phyloP scores from a whole-genome alignment of 257 asterid genomes.

The Cinchona pubescens region DNA sequence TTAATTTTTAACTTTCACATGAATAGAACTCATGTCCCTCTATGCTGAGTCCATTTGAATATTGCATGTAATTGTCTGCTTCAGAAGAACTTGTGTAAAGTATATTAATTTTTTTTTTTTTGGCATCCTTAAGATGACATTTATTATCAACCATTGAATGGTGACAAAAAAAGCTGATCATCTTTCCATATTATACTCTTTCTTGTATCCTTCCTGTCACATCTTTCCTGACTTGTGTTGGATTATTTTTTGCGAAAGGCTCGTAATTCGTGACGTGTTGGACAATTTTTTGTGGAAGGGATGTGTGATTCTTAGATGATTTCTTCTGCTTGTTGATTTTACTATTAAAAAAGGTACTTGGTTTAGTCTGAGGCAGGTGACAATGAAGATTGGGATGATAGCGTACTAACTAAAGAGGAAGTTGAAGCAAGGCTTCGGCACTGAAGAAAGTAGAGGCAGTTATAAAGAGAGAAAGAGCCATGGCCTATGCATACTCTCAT shows the following conservation, averaged over 20 bases:
- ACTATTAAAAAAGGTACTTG: not conserved
- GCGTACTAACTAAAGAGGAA: constrained; percentile 77
- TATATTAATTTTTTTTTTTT: not conserved
- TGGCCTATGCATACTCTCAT: constrained; percentile 91
- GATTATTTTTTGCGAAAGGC: not conserved
- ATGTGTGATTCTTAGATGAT: not conserved
- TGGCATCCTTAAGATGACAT: not conserved
- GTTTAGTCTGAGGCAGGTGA: constrained; percentile 60
- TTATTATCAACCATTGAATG: no score
- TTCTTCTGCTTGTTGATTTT: not conserved
- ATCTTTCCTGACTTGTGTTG: not conserved
- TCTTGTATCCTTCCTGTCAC: not conserved
- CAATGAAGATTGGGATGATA: constrained; percentile 78
- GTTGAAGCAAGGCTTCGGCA: constrained; percentile 55
- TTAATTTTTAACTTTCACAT: not conserved
- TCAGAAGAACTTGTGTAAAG: not conserved
- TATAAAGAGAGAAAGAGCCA: constrained; percentile 83
- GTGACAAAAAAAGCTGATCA: not conserved
- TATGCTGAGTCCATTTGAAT: not conserved
- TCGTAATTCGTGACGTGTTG: no score
- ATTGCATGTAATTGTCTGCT: not conserved
- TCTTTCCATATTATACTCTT: not conserved
- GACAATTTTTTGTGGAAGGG: not conserved
- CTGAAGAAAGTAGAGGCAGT: constrained; percentile 85
- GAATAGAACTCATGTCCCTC: no score